Evolutionary conservation across 1,139 yeast species (phyloP), one percentile per base, ranked within the genome.

Genomic region (Pichia sp.): DNA sequence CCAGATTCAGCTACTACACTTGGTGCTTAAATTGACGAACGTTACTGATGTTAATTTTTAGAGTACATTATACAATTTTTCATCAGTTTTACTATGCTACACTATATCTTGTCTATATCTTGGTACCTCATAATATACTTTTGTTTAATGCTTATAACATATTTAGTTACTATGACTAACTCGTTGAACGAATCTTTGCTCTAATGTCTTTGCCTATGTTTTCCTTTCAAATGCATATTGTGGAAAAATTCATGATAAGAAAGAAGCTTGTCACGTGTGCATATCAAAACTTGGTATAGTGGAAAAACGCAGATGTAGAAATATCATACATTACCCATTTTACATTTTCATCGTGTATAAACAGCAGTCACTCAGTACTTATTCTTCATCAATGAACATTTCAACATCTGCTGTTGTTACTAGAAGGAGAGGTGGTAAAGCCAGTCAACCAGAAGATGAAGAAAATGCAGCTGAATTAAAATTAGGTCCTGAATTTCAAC

Each of bases 401-500:
- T 84, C 95, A 42, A 85, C 95, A 36, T 84, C 95, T 46, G 84
- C 96, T 10, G 74, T 86, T 41, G 91, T 89, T 31, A 86, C 84
- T 39, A 76, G 88, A 60, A 74, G 88, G 61, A 72, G 88, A 58
- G 79, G 84, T 51, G 73, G 77, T 50, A 71, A 71, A 48, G 70
- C 74, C 17, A 63, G 71, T 32, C 75, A 77, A 44, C 79, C 77
- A 44, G 81, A 82, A 35, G 89, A 83, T 42, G 96, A 89, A 56
- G 97, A 91, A 59, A 93, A 91, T 57, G 91, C 96, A 1, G 79
- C 96, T 0, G 73, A 76, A 40, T 70, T 91, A 53, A 84, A 84
- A 57, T 71, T 91, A 42, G 98, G 98, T 5, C 91, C 95, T 22
- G 97, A 91, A 65, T 91, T 91, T 59, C 93, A 82, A 55, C 64